These are phyloP conservation scores for Lavandula angustifolia DNA, from an alignment of 257 asterid species.

Conservation along the genomic window DNA sequence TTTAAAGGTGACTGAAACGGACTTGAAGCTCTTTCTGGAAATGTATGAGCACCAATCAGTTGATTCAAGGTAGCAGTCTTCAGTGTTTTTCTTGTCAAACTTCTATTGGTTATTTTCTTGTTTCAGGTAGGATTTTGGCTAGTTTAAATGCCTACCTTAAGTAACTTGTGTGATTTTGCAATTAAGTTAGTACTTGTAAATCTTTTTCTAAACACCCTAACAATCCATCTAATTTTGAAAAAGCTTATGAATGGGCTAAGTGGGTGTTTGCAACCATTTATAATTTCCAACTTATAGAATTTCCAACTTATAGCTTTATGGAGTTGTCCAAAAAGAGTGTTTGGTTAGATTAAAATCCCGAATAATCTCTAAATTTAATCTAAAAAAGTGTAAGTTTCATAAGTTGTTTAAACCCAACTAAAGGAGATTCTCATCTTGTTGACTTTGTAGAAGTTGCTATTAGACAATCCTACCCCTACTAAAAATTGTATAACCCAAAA, in stretches of 20 bases:
- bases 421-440: too few species aligned
- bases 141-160: conserved; percentile 16
- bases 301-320: too few species aligned
- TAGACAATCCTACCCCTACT: too few species aligned
- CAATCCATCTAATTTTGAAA: conserved; percentile 10
- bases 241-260: conserved; percentile 1
- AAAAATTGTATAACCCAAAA: too few species aligned
- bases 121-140: conserved; percentile 11
- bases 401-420: too few species aligned
- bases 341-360: too few species aligned
- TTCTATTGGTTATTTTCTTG: conserved; percentile 15
- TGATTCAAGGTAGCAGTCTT: conserved; percentile 68
- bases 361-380: too few species aligned
- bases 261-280: too few species aligned
- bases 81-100: neutral
- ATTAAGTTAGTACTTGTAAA: conserved; percentile 3
- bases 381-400: too few species aligned
- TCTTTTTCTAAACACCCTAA: neutral
- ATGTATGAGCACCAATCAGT: conserved; percentile 66
- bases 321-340: too few species aligned
- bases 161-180: neutral
- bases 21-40: conserved; percentile 70
- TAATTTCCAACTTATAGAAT: too few species aligned
- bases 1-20: conserved; percentile 59
- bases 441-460: too few species aligned